A percentile compares a stretch with the other conserved stretches of the same genome.
Conservation (phyloP, 2,329 filamentous ascomycete species). For the Berkeleyomyces rouxiae region DNA sequence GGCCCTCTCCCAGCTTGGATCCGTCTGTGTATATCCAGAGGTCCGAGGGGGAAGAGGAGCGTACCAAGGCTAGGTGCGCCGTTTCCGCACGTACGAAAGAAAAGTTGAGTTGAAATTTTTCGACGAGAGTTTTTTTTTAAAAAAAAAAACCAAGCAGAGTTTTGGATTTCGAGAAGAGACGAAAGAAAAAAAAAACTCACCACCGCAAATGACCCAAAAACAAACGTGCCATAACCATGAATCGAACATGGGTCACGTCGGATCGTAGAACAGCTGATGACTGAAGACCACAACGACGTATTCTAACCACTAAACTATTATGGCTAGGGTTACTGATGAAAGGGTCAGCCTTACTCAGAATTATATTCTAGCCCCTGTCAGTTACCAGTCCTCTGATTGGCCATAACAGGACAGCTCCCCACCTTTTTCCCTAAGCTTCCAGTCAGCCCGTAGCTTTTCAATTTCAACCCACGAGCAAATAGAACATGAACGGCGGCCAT, state of each 20-base stretch:
- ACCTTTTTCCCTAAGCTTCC: not conserved
- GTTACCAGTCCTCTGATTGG: too few relatives aligned
- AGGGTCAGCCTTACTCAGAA: not conserved
- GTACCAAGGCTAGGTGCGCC: too few relatives aligned
- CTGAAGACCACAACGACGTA: not conserved
- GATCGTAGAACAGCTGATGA: not conserved
- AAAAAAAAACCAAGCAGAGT: too few relatives aligned
- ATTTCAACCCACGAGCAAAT: too few relatives aligned
- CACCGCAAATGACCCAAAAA: not conserved
- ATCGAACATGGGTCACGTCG: slow-evolving; percentile 1
- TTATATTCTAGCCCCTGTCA: not conserved
- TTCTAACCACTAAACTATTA: slow-evolving; percentile 1
- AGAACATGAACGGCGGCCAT: too few relatives aligned
- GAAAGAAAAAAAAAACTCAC: not conserved
- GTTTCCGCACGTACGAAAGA: too few relatives aligned
- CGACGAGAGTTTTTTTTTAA: too few relatives aligned
- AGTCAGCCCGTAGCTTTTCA: not conserved
- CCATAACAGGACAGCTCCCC: not conserved
- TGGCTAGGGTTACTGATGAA: not conserved
- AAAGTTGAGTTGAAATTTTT: too few relatives aligned
- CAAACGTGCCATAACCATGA: not conserved
- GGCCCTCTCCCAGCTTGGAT: too few relatives aligned
- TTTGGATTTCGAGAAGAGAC: not conserved
- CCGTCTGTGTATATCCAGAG: too few relatives aligned
- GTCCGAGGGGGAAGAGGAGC: too few relatives aligned